phyloP scores from a whole-genome alignment of 176 grass and related monocot genomes.

The Cenchrus purpureus region DNA sequence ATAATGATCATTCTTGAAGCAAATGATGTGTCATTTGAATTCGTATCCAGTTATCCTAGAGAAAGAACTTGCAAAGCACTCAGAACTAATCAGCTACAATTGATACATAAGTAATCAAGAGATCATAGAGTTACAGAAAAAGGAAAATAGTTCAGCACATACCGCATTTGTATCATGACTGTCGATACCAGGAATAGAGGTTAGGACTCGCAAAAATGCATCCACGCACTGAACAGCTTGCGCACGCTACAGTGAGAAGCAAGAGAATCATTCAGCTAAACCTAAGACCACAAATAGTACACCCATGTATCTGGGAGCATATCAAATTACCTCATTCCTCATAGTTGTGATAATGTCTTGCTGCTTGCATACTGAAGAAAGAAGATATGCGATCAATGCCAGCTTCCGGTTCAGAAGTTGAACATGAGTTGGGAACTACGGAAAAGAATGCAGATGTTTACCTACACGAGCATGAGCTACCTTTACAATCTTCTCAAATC shows the following conservation, averaged over 20 bases:
- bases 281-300: no score
- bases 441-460: slow-evolving; percentile 38
- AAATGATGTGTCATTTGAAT: neutral
- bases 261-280: no score
- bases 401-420: slow-evolving; percentile 23
- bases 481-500: slow-evolving; percentile 51
- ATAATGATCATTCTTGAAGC: neutral
- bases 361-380: slow-evolving; percentile 71
- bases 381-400: slow-evolving; percentile 12
- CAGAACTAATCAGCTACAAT: no score
- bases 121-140: no score
- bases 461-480: slow-evolving; percentile 86
- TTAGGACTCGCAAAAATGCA: no score
- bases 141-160: no score
- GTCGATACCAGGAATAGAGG: no score
- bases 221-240: no score
- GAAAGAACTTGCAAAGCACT: neutral
- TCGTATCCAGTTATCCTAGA: neutral
- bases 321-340: slow-evolving; percentile 11
- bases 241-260: no score
- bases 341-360: slow-evolving; percentile 65
- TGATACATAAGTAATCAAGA: no score
- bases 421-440: slow-evolving; percentile 8
- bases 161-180: no score
- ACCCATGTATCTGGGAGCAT: no score